Evolutionary conservation across 805 yeast species (phyloP), one percentile per base, ranked within the genome.

Genomic region (Yarrowia sp.): DNA sequence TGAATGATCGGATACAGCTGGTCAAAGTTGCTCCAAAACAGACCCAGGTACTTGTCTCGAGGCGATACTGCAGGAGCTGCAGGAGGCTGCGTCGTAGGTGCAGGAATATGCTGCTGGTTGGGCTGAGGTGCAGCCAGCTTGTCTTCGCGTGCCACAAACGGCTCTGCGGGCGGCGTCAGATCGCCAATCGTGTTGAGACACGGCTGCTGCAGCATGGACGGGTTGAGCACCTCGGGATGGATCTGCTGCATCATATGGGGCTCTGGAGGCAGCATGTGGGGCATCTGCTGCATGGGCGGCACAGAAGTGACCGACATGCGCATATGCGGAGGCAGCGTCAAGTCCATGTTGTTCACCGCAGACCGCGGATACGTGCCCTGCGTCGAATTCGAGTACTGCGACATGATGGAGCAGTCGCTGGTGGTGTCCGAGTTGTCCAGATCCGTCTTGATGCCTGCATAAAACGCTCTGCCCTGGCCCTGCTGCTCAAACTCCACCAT

Each of bases 1-100:
- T 80, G 83, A 11, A 80, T 71, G 10, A 80, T 72, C 1, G 83
- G 83, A 66, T 74, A 80, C 31, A 73, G 70, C 10, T 75, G 68
- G 67, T 74, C 76, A 65, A 79, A 79, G 47, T 73, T 69, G 5
- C 67, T 66, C 81, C 82, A 80, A 66, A 72, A 78, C 9, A 70
- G 69, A 10, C 69, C 67, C 9, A 76, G 58, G 65, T 72, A 77
- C 38, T 28, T 22, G 57, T 61, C 47, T 4, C 57, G 17, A 2
- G 48, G 45, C 18, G 58, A 22, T 8, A 36, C 35, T 15, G 10
- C 14, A 10, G 28, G 35, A 14, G 17, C 9, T 15, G n/a, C n/a
- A n/a, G n/a, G n/a, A n/a, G 38, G 32, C 14, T 28, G 60, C 10
- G 39, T 3, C 22, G 28, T 31, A 8, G 22, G 61, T 38, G 31